phyloP scores from a whole-genome alignment of 2,329 filamentous ascomycete species.

The Nothomitra cinnamomea region DNA sequence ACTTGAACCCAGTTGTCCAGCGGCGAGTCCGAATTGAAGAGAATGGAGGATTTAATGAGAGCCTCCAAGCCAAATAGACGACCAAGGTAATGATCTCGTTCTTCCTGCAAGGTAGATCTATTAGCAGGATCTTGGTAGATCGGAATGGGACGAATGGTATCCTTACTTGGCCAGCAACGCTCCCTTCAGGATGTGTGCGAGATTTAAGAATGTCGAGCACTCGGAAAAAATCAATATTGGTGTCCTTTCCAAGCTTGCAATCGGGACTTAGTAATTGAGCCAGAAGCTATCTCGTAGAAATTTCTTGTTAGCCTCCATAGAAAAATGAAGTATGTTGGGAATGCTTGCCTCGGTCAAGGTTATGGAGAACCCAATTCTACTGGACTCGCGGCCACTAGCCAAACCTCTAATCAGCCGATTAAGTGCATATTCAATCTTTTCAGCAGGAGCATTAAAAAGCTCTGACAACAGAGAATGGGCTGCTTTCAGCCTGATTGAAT shows the following conservation, averaged over 20 bases:
- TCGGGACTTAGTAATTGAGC: conserved; percentile 7
- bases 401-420: conserved; percentile 69
- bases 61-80: conserved; percentile 76
- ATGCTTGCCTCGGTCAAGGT: conserved; percentile 64
- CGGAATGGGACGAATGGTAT: not conserved
- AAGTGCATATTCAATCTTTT: conserved; percentile 4
- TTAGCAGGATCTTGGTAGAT: conserved; percentile 29
- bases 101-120: conserved; percentile 51
- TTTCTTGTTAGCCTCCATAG: conserved; percentile 28
- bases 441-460: not conserved
- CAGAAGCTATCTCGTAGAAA: conserved; percentile 27
- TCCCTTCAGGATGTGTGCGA: conserved; percentile 33
- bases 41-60: conserved; percentile 60
- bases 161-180: conserved; percentile 35
- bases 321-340: conserved; percentile 45
- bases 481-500: conserved; percentile 5
- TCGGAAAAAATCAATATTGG: conserved; percentile 23
- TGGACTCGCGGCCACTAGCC: conserved; percentile 77
- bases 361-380: conserved; percentile 75
- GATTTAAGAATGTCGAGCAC: conserved; percentile 34
- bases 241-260: conserved; percentile 13
- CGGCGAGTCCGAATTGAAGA: conserved; percentile 41
- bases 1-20: conserved; percentile 32
- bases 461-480: conserved; percentile 3
- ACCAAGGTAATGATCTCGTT: conserved; percentile 71